Evolutionary conservation across 805 yeast genomes (phyloP), one percentile per base, ranked within the genome.

Genomic region (Wickerhamiella spandovensis): DNA sequence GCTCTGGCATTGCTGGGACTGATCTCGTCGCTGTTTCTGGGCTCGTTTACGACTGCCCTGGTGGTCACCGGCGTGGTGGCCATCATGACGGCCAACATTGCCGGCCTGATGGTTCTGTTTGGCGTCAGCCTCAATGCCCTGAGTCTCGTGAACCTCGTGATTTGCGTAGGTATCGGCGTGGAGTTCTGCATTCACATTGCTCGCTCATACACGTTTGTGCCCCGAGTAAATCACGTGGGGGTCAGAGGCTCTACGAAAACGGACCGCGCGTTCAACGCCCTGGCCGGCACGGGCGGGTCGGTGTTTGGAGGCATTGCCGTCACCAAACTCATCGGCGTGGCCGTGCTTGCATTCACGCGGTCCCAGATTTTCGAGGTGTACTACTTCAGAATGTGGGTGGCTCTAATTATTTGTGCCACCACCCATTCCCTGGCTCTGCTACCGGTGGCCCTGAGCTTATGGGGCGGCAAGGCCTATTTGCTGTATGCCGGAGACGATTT

Each of bases 301-400:
- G 95, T 92, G 0, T 72, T 92, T 53, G 82, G 86, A 22, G 98
- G 98, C 2, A 90, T 90, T 48, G 83, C 95, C 2, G 61, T 87
- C 56, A 92, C 97, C 0, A 90, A 90, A 61, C 67, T 90, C 21
- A 80, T 92, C 57, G 98, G 98, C 1, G 87, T 90, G 1, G 65
- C 74, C 23, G 95, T 90, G 10, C 69, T 90, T 38, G 95, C 94
- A 5, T 88, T 89, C 64, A 86, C 97, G 0, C 71, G 77, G 54
- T 85, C 95, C 18, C 80, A 83, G 64, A 89, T 90, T 28, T 92
- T 90, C 65, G 94, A 87, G 57, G 77, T 90, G 1, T 90, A 86
- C 65, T 90, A 92, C 64, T 90, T 90, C 72, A 70, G 95, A 53
- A 89, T 90, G 96, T 90, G 97, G 97, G 67, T 84, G 12, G 72